Evolutionary conservation across 371 early-diverging fungal species (phyloP), one percentile per base, ranked within the genome.

Genomic region (Sporodiniella umbellata): DNA sequence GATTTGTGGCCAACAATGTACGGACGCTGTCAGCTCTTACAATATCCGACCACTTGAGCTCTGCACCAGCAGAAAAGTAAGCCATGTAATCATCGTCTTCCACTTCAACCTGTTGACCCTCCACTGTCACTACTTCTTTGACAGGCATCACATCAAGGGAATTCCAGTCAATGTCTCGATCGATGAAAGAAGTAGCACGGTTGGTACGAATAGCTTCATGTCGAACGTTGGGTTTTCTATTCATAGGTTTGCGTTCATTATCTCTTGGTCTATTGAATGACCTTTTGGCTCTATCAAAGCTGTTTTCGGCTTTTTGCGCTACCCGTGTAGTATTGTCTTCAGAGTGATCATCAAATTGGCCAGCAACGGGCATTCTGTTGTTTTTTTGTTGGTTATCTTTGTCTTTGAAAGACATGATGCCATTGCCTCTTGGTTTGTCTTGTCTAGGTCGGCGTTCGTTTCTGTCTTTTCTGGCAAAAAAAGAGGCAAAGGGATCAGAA

Each of bases 81-180:
- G 62, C 47, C 14, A 49, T 46, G 46, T 73, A 73, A 24, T 73
- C 74, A 15, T 68, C 56, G 19, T 60, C 42, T 42, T 53, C 31
- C 55, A 55, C 15, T 50, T 33, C 40, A 18, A 19, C 21, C 21
- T 8, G 21, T 40, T 40, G 23, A 45, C 57, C 58, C 15, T 55
- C 48, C 15, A 35, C 62, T 31, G 30, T 28, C 25, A 4, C 49
- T 22, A 28, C 33, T 37, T 43, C 14, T 31, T 24, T 42, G 11
- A 43, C 24, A 26, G 33, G 25, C 3, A 39, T 5, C 15, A 26
- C 38, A 8, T 54, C 48, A 21, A 66, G 51, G 7, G 67, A 56
- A 33, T 63, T 33, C 74, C 74, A 73, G 39, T 73, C 74, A 37
- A 73, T 65, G 24, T 73, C 74, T 49, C 68, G 67, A 44, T 70